These are phyloP conservation scores for Furcasterigmium furcatum DNA, from an alignment of 2,329 filamentous ascomycete genomes.

Conservation along the genomic window DNA sequence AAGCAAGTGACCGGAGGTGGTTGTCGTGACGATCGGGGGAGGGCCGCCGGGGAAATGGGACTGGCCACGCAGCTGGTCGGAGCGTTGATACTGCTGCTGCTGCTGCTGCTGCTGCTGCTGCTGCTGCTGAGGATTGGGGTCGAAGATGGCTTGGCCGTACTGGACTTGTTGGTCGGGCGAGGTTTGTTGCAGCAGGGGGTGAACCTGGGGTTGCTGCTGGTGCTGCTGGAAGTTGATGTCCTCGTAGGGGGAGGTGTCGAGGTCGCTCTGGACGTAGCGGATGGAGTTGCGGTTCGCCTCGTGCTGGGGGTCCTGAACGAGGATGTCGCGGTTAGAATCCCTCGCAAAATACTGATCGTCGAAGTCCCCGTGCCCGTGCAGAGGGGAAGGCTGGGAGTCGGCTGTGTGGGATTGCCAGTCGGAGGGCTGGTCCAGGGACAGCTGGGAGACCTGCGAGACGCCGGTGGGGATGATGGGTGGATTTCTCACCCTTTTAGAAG, in stretches of 20 bases:
- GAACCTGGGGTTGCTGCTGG: slow-evolving; percentile 15
- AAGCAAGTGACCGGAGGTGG: slow-evolving; percentile 23
- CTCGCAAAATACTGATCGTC: slow-evolving; percentile 29
- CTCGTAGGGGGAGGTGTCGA: slow-evolving; percentile 43
- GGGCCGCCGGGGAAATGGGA: slow-evolving; percentile 27
- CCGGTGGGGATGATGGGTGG: slow-evolving; percentile 39
- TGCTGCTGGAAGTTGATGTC: slow-evolving; percentile 41
- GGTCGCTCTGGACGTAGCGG: slow-evolving; percentile 43
- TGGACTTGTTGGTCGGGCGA: slow-evolving; percentile 33
- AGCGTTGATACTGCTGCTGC: slow-evolving; percentile 20
- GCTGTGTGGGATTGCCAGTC: slow-evolving; percentile 28
- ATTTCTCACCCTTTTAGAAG: slow-evolving; percentile 56
- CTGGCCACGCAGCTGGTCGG: slow-evolving; percentile 17
- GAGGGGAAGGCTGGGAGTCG: slow-evolving; percentile 37
- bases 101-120: slow-evolving; percentile 30
- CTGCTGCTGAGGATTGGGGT: slow-evolving; percentile 35
- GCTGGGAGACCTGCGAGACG: slow-evolving; percentile 29
- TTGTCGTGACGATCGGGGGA: slow-evolving; percentile 27
- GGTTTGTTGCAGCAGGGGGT: slow-evolving; percentile 29
- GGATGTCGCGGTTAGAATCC: slow-evolving; percentile 35
- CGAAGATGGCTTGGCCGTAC: slow-evolving; percentile 34
- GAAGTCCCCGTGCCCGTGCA: slow-evolving; percentile 39
- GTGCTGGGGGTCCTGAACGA: slow-evolving; percentile 36
- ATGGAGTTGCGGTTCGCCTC: slow-evolving; percentile 35
- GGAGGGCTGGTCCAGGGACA: slow-evolving; percentile 29